These are phyloP conservation scores for Lolium rigidum DNA, from an alignment of 176 grass and related monocot genomes.

Conservation along the genomic window DNA sequence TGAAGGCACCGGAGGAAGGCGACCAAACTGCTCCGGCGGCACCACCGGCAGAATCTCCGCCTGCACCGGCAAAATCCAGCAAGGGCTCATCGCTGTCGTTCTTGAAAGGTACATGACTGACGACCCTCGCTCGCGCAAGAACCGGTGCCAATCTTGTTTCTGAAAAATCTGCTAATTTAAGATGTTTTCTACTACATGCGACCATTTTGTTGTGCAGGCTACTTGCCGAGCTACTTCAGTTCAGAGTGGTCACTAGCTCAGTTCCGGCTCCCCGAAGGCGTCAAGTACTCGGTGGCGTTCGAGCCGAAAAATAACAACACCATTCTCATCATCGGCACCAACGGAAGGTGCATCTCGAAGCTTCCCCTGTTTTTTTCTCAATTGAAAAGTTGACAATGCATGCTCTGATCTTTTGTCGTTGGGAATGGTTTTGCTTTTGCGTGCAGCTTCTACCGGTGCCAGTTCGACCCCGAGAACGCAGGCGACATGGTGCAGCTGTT, in stretches of 20 bases:
- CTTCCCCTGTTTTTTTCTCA: background rate
- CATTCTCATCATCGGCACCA: constrained; percentile 73
- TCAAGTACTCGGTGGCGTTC: constrained; percentile 70
- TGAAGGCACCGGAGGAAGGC: background rate
- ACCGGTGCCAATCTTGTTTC: background rate
- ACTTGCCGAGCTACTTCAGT: constrained; percentile 63
- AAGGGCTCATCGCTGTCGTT: constrained; percentile 15
- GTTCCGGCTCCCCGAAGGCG: constrained; percentile 55
- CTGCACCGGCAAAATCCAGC: background rate
- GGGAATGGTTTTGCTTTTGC: background rate
- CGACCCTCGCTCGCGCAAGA: background rate
- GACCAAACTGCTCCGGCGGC: background rate
- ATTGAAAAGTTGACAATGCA: background rate
- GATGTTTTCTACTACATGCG: background rate
- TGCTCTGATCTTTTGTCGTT: background rate
- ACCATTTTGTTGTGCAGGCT: constrained; percentile 37
- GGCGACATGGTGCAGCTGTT: constrained; percentile 74
- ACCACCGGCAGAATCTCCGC: background rate
- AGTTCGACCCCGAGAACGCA: constrained; percentile 55
- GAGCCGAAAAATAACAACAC: constrained; percentile 52
- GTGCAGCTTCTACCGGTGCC: constrained; percentile 81
- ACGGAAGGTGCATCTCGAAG: constrained; percentile 65
- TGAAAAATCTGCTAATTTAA: no score
- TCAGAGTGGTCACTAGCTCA: constrained; percentile 76
- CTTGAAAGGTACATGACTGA: background rate